phyloP scores from a whole-genome alignment of 2,329 filamentous ascomycete genomes.

The Ilyonectria sp. region DNA sequence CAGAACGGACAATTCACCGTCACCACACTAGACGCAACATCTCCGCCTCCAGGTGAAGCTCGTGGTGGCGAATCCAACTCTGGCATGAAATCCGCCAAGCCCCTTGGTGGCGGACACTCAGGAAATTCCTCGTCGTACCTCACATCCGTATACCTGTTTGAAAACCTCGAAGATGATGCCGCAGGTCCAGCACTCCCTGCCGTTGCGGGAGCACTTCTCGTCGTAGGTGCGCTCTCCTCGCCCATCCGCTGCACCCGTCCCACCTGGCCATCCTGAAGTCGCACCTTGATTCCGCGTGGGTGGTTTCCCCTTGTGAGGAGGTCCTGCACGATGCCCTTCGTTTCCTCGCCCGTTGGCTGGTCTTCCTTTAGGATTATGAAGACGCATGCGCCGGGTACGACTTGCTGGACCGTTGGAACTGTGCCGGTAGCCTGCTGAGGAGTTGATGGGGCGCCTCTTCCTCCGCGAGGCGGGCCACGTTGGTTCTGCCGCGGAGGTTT shows the following conservation, averaged over 20 bases:
- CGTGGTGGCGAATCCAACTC: constrained; percentile 44
- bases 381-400: constrained; percentile 74
- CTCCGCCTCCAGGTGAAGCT: constrained; percentile 26
- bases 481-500: constrained; percentile 44
- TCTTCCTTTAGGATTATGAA: constrained; percentile 84
- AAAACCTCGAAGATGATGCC: constrained; percentile 45
- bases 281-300: constrained; percentile 84
- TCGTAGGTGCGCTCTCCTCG: constrained; percentile 28
- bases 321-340: constrained; percentile 76
- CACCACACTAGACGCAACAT: constrained; percentile 9
- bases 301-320: constrained; percentile 82
- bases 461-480: constrained; percentile 34
- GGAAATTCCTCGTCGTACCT: constrained; percentile 55
- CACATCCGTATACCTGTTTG: constrained; percentile 53
- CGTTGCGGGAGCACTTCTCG: neutral
- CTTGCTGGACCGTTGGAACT: constrained; percentile 66
- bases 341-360: constrained; percentile 81
- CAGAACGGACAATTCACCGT: constrained; percentile 74
- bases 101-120: constrained; percentile 57
- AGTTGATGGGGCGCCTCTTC: constrained; percentile 46
- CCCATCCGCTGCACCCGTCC: constrained; percentile 80
- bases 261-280: constrained; percentile 78
- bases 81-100: constrained; percentile 65
- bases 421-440: constrained; percentile 54
- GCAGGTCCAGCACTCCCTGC: constrained; percentile 20